Conservation (phyloP, 768 basidiomycete genomes). For the Mycena floridula region DNA sequence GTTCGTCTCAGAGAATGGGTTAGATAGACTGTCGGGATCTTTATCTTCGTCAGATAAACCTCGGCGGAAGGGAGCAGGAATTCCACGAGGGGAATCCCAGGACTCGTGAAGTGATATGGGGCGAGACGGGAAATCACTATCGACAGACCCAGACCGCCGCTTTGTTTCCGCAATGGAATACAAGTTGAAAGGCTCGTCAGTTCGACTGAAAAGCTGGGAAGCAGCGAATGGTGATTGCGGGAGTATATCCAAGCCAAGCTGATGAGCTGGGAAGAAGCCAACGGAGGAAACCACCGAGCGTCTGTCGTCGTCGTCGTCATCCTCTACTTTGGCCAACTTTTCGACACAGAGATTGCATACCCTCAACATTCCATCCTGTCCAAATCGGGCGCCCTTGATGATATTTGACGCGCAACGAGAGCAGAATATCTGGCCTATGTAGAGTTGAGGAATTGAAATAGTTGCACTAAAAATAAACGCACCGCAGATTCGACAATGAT, state of each 20-base stretch:
- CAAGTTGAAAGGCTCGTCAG: slow-evolving; percentile 73
- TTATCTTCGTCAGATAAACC: slow-evolving; percentile 75
- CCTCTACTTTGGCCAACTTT: slow-evolving; percentile 81
- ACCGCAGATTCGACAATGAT: slow-evolving; percentile 98
- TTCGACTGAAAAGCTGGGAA: slow-evolving; percentile 74
- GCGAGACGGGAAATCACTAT: slow-evolving; percentile 43
- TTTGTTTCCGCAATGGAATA: slow-evolving; percentile 80
- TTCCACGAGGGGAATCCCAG: slow-evolving; percentile 41
- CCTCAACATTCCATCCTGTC: slow-evolving; percentile 91
- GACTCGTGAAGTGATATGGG: slow-evolving; percentile 39
- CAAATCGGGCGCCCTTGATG: slow-evolving; percentile 90
- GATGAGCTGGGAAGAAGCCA: slow-evolving; percentile 72
- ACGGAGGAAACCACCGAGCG: slow-evolving; percentile 73
- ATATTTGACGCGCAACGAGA: slow-evolving; percentile 95
- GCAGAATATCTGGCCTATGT: slow-evolving; percentile 91
- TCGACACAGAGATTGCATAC: slow-evolving; percentile 96
- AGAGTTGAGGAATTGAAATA: background rate
- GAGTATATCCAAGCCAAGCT: slow-evolving; percentile 46
- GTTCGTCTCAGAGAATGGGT: slow-evolving; percentile 36
- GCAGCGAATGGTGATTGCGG: slow-evolving; percentile 86
- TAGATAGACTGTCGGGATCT: slow-evolving; percentile 38
- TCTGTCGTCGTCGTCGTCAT: slow-evolving; percentile 86
- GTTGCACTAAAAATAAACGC: slow-evolving; percentile 15
- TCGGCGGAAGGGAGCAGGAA: slow-evolving; percentile 69
- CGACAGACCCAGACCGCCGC: slow-evolving; percentile 47